Base-by-base conservation (phyloP, 2,329 filamentous ascomycete genomes). In the Mycocentrospora acerina region DNA sequence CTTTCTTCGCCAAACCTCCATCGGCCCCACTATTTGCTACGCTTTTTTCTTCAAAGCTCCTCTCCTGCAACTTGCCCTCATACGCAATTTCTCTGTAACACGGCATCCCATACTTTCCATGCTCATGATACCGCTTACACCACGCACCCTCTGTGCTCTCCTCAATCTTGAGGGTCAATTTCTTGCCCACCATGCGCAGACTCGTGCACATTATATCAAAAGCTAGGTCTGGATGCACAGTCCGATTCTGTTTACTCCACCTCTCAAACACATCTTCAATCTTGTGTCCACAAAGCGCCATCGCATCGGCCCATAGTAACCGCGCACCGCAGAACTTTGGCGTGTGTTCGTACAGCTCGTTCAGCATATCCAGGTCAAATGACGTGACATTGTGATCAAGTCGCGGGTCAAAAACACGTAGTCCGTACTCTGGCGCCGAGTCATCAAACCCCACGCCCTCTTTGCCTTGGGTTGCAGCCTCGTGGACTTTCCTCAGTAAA, bases 91-190 rank as follows among this genome's bases (percentile, higher is more conserved):
- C 35, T 19, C 54, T 48, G 41, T 65, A 64, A 35, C 62, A 66
- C n/a, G 24, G 32, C 28, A 27, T 1, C 0, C 44, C 50, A 22
- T 51, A 26, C 44, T 47, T 55, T 1, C 5, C 29, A 44, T 66
- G 62, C 40, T 59, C 46, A 32, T 66, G 62, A 22, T 66, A 66
- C 8, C 59, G 41, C 24, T 43, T 40, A 30, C 62, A 66, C 62
- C 62, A 66, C 7, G 48, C 48, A 1, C 51, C 53, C 32, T 59
- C 49, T 0, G 40, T 41, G 4, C 29, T 40, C 44, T 62, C 59
- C 29, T 66, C 62, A 18, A 59, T 57, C 48, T 58, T 62, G 13
- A 66, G 43, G 18, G 62, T 64, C 13, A 60, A 32, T 14, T 52
- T 54, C 5, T 46, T 25, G 0, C 61, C 40, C 12, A 49, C 31